Base-by-base conservation (phyloP, 1,139 yeast species). In the Geotrichum siamense region DNA sequence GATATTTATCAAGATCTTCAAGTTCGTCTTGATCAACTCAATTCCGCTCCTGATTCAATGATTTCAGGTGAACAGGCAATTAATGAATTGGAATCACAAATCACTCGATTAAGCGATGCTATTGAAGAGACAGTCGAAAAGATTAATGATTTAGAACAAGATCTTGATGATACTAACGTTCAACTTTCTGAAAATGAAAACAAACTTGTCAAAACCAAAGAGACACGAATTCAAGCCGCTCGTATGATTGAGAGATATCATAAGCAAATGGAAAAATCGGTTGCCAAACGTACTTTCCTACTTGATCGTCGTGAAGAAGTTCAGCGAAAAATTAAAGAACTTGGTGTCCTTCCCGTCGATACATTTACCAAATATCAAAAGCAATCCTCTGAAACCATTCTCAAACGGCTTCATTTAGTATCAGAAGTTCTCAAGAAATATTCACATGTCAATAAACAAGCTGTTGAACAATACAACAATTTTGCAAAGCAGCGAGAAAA, bases 281-380 rank as follows among this genome's bases (percentile, higher is more conserved):
- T 84, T 54, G 74, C 82, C 28, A 81, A 76, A 56, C 82, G 81
- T 53, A 70, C 84, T 0, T 64, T 81, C 9, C 64, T 85, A 45
- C 60, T 68, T 5, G 68, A 72, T 41, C 74, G 95, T 15, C 74
- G 84, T 51, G 85, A 82, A 44, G 93, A 83, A 53, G 65, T 85
- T 21, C 82, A 79, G 51, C 75, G 74, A 50, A 82, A 77, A 55
- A 82, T 87, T 38, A 72, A 93, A 48, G 94, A 85, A 42, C 67
- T 89, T 41, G 96, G 96, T 9, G 82, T 85, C 1, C 68, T 89
- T 25, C 93, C 96, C 0, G 96, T 87, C 56, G 91, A 85, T 48
- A 89, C 94, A 0, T 79, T 85, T 53, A 69, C 70, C 5, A 71
- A 74, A 22, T 70, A 66, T 48, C 68, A 65, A 41, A 63, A 67